These are phyloP conservation scores for Tulasnella sp. DNA, from an alignment of 768 basidiomycete genomes.

Conservation along the genomic window DNA sequence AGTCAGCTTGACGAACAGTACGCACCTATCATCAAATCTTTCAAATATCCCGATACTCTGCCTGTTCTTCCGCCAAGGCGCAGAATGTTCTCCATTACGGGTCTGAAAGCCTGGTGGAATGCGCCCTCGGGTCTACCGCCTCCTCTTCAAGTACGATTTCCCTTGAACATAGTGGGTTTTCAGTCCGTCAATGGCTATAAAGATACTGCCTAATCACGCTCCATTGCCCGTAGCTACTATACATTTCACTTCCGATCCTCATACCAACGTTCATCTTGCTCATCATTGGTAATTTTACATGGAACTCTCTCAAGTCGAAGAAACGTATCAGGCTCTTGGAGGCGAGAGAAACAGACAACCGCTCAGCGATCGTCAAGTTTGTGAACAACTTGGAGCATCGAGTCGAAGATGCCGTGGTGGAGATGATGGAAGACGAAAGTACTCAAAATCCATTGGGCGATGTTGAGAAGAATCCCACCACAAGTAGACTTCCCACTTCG, in stretches of 20 bases:
- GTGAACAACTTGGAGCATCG: slow-evolving; percentile 29
- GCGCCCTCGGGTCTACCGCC: slow-evolving; percentile 48
- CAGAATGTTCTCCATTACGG: slow-evolving; percentile 35
- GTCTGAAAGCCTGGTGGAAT: slow-evolving; percentile 39
- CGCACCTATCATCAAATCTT: slow-evolving; percentile 48
- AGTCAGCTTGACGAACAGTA: slow-evolving; percentile 55
- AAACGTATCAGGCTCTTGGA: slow-evolving; percentile 60
- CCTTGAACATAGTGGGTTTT: slow-evolving; percentile 57
- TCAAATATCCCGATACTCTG: slow-evolving; percentile 38
- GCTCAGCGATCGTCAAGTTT: slow-evolving; percentile 5
- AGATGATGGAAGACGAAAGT: slow-evolving; percentile 44
- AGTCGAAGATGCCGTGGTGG: slow-evolving; percentile 48
- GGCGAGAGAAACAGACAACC: slow-evolving; percentile 31
- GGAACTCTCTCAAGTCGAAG: slow-evolving; percentile 37
- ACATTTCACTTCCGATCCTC: slow-evolving; percentile 53
- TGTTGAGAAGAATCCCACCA: slow-evolving; percentile 23
- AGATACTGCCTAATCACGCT: background rate
- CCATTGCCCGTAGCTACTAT: slow-evolving; percentile 39
- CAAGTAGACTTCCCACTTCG: background rate
- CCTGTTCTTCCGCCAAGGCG: slow-evolving; percentile 33
- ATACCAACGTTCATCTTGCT: slow-evolving; percentile 49
- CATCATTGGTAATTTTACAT: slow-evolving; percentile 30
- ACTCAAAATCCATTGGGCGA: background rate
- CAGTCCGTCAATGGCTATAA: background rate
- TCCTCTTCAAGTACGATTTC: slow-evolving; percentile 50